phyloP scores from a whole-genome alignment of 768 basidiomycete genomes.

The Nidularia sp. region DNA sequence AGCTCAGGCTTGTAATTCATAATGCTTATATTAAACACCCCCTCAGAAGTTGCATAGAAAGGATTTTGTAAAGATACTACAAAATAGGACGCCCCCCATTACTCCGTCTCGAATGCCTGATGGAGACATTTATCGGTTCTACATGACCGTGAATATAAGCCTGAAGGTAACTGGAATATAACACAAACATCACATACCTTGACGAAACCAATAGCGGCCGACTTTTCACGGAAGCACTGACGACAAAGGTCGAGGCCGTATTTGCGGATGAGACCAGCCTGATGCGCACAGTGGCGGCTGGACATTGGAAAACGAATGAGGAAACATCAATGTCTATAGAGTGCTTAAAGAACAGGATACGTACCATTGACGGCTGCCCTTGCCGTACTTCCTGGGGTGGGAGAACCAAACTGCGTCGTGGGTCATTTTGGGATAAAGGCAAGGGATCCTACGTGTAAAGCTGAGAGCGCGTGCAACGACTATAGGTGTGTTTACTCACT shows the following conservation, averaged over 20 bases:
- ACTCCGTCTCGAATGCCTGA: too few relatives aligned
- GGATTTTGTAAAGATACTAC: too few relatives aligned
- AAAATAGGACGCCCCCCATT: too few relatives aligned
- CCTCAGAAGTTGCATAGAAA: too few relatives aligned
- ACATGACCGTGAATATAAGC: neutral
- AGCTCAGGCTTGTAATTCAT: too few relatives aligned
- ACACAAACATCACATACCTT: conserved; percentile 60
- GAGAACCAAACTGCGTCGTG: conserved; percentile 99
- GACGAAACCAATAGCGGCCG: conserved; percentile 87
- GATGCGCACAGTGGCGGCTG: conserved; percentile 95
- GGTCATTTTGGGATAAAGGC: conserved; percentile 69
- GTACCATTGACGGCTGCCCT: conserved; percentile 93
- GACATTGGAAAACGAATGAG: conserved; percentile 3
- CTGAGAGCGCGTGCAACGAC: neutral
- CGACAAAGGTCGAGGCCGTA: conserved; percentile 97
- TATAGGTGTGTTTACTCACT: too few relatives aligned
- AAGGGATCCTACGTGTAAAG: neutral
- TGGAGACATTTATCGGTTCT: conserved; percentile 39
- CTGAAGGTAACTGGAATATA: neutral
- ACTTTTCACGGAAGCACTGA: conserved; percentile 98
- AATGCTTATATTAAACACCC: too few relatives aligned
- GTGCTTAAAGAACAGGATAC: too few relatives aligned
- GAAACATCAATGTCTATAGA: too few relatives aligned
- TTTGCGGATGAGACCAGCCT: conserved; percentile 96
- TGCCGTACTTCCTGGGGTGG: conserved; percentile 91